Percentiles rank a stretch among this genome's conserved stretches.
Evolutionary conservation across 2,329 filamentous ascomycete genomes (phyloP).

Genomic region (Didymella exigua): DNA sequence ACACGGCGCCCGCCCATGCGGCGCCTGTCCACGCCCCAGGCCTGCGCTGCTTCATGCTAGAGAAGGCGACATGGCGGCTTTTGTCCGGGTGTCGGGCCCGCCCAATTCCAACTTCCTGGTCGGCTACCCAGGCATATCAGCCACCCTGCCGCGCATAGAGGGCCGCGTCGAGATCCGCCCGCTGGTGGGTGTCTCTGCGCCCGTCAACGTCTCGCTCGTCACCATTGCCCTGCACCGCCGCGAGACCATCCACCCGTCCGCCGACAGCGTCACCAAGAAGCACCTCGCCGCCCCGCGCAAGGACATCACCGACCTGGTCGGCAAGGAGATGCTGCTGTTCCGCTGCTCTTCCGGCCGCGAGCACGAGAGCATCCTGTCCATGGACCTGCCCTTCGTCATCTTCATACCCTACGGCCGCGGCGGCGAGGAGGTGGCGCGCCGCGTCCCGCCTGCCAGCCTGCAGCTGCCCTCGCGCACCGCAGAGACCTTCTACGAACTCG

Average conservation of each 20-base stretch:
- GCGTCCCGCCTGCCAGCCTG: constrained; percentile 89
- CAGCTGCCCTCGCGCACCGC: constrained; percentile 91
- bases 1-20: constrained; percentile 38
- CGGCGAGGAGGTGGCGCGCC: constrained; percentile 84
- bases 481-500: constrained; percentile 95
- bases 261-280: constrained; percentile 91
- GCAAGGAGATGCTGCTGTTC: constrained; percentile 92
- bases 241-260: constrained; percentile 95
- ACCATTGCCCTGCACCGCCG: constrained; percentile 91
- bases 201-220: constrained; percentile 88
- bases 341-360: constrained; percentile 83
- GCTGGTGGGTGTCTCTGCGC: constrained; percentile 80
- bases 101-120: constrained; percentile 97
- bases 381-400: constrained; percentile 96
- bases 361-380: constrained; percentile 85
- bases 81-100: constrained; percentile 94
- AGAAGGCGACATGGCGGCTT: constrained; percentile 62
- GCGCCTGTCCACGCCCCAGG: constrained; percentile 40
- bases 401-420: constrained; percentile 95
- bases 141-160: constrained; percentile 94
- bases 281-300: constrained; percentile 88
- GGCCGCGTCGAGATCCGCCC: constrained; percentile 97
- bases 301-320: constrained; percentile 89
- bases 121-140: constrained; percentile 96
- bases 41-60: constrained; percentile 39